Conservation (phyloP, 176 grass and related monocot species). For the Cymbopogon citratus region DNA sequence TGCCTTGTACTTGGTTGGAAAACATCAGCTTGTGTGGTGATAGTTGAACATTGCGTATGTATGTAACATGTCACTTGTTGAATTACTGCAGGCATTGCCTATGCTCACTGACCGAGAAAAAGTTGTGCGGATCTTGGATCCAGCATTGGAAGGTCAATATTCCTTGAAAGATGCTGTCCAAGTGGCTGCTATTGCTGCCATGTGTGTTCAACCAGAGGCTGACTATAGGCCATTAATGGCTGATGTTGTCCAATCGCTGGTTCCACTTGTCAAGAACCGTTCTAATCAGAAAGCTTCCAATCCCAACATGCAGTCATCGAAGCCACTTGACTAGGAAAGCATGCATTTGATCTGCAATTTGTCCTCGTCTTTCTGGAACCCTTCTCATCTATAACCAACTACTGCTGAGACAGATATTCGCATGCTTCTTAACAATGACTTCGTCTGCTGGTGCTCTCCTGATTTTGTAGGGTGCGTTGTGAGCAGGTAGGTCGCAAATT, state of each 20-base stretch:
- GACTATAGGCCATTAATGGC: conserved; percentile 98
- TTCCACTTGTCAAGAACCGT: conserved; percentile 84
- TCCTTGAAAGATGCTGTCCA: conserved; percentile 97
- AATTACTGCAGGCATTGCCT: conserved; percentile 65
- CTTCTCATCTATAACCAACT: conserved; percentile 7
- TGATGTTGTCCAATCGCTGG: conserved; percentile 88
- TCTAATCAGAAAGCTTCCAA: conserved; percentile 40
- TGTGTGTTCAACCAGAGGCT: conserved; percentile 96
- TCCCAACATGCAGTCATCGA: conserved; percentile 34
- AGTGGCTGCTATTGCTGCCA: conserved; percentile 94
- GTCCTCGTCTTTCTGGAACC: not conserved
- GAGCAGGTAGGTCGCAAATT: conserved; percentile 1
- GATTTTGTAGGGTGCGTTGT: conserved; percentile 7
- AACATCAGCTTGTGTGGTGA: not conserved
- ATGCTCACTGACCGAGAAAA: conserved; percentile 88
- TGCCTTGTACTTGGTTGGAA: conserved; percentile 20
- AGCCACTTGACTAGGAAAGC: conserved; percentile 22
- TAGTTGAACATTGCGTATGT: conserved; percentile 9
- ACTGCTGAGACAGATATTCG: conserved; percentile 10
- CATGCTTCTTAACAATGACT: not conserved
- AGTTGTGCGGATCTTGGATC: conserved; percentile 82
- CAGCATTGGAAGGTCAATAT: conserved; percentile 94
- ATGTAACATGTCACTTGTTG: conserved; percentile 18
- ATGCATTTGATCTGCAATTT: not conserved
- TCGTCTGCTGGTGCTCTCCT: conserved; percentile 1